Evolutionary conservation across 148 eudicot species (phyloP).

Genomic region (Euryodendron excelsum): DNA sequence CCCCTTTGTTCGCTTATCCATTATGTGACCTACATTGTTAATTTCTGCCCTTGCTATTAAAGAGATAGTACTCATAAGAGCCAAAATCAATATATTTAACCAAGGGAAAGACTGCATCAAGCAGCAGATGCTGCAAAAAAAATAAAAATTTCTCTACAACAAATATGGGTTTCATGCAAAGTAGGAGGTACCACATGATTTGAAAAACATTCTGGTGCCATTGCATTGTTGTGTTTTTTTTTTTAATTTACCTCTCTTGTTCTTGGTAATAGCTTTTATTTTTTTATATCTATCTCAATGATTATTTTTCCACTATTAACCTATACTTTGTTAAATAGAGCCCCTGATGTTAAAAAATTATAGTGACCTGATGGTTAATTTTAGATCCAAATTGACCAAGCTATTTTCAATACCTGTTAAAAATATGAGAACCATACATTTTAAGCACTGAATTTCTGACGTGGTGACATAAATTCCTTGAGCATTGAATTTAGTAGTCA

Average conservation of each 20-base stretch:
- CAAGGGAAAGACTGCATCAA: background rate
- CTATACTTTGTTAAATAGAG: no score
- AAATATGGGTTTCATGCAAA: background rate
- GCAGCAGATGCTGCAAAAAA: background rate
- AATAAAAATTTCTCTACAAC: background rate
- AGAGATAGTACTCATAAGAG: background rate
- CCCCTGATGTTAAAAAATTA: no score
- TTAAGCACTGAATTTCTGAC: no score
- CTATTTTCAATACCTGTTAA: no score
- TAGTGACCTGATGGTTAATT: no score
- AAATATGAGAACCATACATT: no score
- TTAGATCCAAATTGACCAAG: no score
- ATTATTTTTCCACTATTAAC: background rate
- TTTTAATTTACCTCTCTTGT: no score
- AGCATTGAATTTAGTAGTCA: no score
- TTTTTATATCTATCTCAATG: background rate
- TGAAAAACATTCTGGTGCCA: background rate
- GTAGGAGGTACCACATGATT: background rate
- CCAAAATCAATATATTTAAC: background rate
- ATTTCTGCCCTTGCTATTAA: background rate
- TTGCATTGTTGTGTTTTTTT: background rate
- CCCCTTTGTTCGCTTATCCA: background rate
- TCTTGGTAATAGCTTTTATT: no score
- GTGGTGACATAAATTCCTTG: no score
- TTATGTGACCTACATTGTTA: background rate